Evolutionary conservation across 345 rosid species (phyloP).

Genomic region (Populus nigra): DNA sequence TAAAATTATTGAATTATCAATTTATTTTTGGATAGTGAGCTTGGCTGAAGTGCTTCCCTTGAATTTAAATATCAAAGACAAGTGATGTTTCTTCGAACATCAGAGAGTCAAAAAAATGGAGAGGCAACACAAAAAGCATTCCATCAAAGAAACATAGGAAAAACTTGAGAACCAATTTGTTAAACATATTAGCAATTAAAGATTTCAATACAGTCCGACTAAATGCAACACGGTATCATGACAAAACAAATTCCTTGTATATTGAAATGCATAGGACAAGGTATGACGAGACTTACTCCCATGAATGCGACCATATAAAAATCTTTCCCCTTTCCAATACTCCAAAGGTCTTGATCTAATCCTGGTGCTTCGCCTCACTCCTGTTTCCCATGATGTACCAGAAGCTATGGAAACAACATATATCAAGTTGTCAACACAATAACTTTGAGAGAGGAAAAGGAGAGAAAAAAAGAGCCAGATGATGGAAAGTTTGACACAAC

Average conservation of each 20-base stretch:
- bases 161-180: not conserved
- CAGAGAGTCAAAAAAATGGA: no score
- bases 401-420: constrained; percentile 30
- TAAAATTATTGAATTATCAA: not conserved
- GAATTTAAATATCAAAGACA: not conserved
- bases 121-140: not conserved
- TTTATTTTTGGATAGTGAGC: not conserved
- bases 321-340: constrained; percentile 95
- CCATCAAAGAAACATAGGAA: not conserved
- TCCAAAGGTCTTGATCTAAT: constrained; percentile 84
- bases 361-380: constrained; percentile 82
- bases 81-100: not conserved
- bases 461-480: not conserved
- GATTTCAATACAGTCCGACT: not conserved
- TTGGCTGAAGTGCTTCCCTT: not conserved
- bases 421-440: constrained; percentile 1
- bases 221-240: not conserved
- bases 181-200: not conserved
- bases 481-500: constrained; percentile 11
- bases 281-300: constrained; percentile 62
- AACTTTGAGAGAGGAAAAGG: not conserved
- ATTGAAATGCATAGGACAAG: not conserved
- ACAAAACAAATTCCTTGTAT: not conserved
- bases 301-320: constrained; percentile 83
- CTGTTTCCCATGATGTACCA: constrained; percentile 61